Evolutionary conservation across 2,329 filamentous ascomycete genomes (phyloP).

Genomic region (Alternaria brassicae): DNA sequence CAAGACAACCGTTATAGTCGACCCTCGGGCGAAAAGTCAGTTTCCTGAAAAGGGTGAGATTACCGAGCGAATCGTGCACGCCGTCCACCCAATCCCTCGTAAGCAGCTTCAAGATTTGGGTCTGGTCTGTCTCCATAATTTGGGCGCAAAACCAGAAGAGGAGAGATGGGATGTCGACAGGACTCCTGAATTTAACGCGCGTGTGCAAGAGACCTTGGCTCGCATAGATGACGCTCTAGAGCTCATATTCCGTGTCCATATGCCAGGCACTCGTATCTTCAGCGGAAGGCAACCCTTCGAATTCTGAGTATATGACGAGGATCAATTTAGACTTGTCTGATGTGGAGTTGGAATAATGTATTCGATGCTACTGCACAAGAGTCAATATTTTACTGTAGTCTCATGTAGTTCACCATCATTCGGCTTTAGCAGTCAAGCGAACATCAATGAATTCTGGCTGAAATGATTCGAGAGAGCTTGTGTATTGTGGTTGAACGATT

Average conservation of each 20-base stretch:
- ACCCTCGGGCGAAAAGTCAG: not conserved
- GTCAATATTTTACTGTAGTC: no score
- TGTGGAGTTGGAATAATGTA: not conserved
- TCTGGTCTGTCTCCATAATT: not conserved
- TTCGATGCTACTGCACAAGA: not conserved
- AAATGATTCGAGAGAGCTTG: no score
- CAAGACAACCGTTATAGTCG: not conserved
- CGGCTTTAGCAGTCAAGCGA: not conserved
- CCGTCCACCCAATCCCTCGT: not conserved
- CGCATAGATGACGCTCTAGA: not conserved
- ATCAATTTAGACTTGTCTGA: not conserved
- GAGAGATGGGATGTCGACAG: not conserved
- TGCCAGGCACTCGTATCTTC: not conserved
- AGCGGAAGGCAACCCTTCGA: not conserved
- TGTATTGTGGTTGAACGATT: not conserved
- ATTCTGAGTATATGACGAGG: not conserved
- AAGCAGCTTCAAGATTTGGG: not conserved
- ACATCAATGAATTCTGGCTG: not conserved
- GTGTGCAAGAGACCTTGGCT: not conserved
- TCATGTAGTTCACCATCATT: not conserved
- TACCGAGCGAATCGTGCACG: not conserved
- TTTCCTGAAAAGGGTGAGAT: not conserved
- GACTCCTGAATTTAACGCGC: not conserved
- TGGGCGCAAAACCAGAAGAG: not conserved
- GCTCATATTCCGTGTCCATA: not conserved